A percentile compares a stretch with the other conserved stretches of the same genome.
Conservation (phyloP, 2,329 filamentous ascomycete genomes). For the Alternaria sp. region DNA sequence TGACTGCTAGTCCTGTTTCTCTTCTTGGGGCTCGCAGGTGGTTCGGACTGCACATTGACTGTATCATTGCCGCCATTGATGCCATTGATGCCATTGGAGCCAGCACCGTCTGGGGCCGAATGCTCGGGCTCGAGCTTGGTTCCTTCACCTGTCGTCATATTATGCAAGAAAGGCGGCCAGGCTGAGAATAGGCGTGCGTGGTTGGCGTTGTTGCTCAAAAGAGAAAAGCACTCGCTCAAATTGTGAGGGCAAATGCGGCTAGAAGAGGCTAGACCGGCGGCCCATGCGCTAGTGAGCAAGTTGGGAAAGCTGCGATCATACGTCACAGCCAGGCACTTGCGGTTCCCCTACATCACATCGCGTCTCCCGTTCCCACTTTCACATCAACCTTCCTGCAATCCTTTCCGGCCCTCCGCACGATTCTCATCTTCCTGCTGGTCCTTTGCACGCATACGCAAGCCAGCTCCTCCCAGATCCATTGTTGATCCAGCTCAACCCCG, state of each 20-base stretch:
- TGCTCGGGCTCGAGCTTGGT: slow-evolving; percentile 12
- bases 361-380: slow-evolving; percentile 22
- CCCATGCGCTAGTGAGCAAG: slow-evolving; percentile 18
- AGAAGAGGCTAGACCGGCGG: slow-evolving; percentile 22
- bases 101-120: slow-evolving; percentile 16
- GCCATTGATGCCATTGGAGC: slow-evolving; percentile 24
- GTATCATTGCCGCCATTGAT: slow-evolving; percentile 29
- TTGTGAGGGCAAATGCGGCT: slow-evolving; percentile 24
- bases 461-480: slow-evolving; percentile 3
- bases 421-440: slow-evolving; percentile 1
- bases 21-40: slow-evolving; percentile 44
- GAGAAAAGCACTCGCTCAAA: slow-evolving; percentile 21
- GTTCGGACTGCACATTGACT: slow-evolving; percentile 28
- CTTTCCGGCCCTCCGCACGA: slow-evolving; percentile 5
- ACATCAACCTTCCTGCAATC: slow-evolving; percentile 18
- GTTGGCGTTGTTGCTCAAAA: slow-evolving; percentile 15
- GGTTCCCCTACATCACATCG: slow-evolving; percentile 27
- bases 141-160: slow-evolving; percentile 24
- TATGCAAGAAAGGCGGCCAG: slow-evolving; percentile 1
- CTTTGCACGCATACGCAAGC: not conserved
- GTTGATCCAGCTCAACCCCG: slow-evolving; percentile 23
- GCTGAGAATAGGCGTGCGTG: slow-evolving; percentile 10
- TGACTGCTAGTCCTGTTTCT: slow-evolving; percentile 41
- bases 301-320: slow-evolving; percentile 35
- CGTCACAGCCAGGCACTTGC: slow-evolving; percentile 37